Conservation (phyloP, 208 protist genomes). For the Blastocrithidia nonstop region DNA sequence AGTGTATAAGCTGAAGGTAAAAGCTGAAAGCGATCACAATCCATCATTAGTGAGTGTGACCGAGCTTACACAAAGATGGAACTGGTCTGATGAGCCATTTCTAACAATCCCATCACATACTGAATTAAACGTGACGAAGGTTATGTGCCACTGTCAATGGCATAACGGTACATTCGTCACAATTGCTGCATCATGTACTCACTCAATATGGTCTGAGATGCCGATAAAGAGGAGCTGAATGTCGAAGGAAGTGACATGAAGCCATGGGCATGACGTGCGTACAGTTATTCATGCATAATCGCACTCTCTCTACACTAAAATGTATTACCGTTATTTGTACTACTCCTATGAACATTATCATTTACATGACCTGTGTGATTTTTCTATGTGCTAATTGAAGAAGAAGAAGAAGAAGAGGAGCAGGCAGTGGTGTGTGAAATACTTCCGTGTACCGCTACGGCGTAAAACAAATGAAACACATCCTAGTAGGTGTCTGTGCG, state of each 20-base stretch:
- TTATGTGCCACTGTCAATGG: slow-evolving; percentile 71
- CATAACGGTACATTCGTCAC: slow-evolving; percentile 69
- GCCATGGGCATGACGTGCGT: neutral
- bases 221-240: slow-evolving; percentile 14
- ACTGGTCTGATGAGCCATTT: slow-evolving; percentile 5
- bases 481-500: slow-evolving; percentile 72
- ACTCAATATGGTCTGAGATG: slow-evolving; percentile 20
- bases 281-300: neutral
- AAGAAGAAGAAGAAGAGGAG: too few relatives aligned
- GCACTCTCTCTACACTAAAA: slow-evolving; percentile 2
- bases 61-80: slow-evolving; percentile 35
- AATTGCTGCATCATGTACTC: slow-evolving; percentile 17
- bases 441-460: slow-evolving; percentile 15
- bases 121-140: slow-evolving; percentile 44
- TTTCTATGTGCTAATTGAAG: neutral
- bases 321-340: slow-evolving; percentile 3
- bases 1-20: slow-evolving; percentile 60
- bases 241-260: slow-evolving; percentile 18
- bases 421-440: neutral
- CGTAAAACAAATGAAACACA: slow-evolving; percentile 56
- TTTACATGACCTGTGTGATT: slow-evolving; percentile 4
- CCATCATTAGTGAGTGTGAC: slow-evolving; percentile 67
- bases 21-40: slow-evolving; percentile 54
- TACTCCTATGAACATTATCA: slow-evolving; percentile 10
- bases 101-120: slow-evolving; percentile 65